Evolutionary conservation across 2,329 filamentous ascomycete species (phyloP), one percentile per base, ranked within the genome.

Genomic region (Pseudomassariella vexata): DNA sequence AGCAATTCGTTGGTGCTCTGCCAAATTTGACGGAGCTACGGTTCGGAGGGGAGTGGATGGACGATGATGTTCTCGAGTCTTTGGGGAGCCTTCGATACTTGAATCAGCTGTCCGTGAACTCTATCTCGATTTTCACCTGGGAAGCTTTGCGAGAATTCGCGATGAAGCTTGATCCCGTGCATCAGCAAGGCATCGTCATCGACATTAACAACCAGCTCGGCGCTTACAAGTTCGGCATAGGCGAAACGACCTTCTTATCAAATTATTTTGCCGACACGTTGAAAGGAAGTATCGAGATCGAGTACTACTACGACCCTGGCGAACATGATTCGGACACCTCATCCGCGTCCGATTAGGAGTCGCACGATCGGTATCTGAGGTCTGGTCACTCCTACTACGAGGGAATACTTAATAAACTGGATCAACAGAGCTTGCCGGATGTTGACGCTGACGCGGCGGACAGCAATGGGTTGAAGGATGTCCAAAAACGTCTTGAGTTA

Each of bases 31-130:
- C 79, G 41, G 66, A 73, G 9, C 52, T 83, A 10, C 67, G 62
- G 26, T 66, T 82, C 29, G 68, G 65, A 25, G 76, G 77, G 25
- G 68, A 70, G 11, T 52, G 72, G 15, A 62, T 68, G 5, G 68
- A 77, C 38, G 59, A 63, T 20, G 47, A 50, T 4, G 48, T 77
- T 9, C 60, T 69, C 9, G 49, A 50, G 5, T 37, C 41, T 1
- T 36, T 65, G 1, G 33, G 45, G 7, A 33, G 14, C 2, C 56
- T 80, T 25, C 49, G 50, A 4, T 59, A 66, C 19, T 54, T 83
- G 21, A 68, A 65, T 27, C 60, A 55, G 4, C 55, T 82, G 6
- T 66, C 63, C 5, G 67, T 82, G 24, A 66, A 63, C 22, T 73
- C 70, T 3, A 55, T 69, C 3, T 76, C 77, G 0, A 52, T 53